Percentiles rank a stretch among this genome's conserved stretches.
phyloP scores from a whole-genome alignment of 371 early-diverging fungal genomes.

The Fennellomyces sp. region DNA sequence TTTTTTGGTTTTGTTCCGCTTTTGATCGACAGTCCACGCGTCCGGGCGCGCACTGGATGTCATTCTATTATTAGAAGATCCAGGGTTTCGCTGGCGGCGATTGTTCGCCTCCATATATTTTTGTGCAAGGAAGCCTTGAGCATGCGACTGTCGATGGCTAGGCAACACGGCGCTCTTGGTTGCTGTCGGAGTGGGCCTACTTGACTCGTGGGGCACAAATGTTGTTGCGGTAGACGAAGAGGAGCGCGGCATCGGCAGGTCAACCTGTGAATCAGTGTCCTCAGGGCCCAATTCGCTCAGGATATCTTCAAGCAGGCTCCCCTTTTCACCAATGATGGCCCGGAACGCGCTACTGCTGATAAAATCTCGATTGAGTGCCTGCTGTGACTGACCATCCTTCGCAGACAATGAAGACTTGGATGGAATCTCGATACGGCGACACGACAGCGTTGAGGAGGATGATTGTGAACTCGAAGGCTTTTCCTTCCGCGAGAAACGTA shows the following conservation, averaged over 20 bases:
- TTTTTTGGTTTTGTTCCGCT: neutral
- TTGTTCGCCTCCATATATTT: neutral
- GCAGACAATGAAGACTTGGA: neutral
- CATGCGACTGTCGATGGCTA: neutral
- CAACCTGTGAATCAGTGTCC: neutral
- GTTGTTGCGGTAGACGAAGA: neutral
- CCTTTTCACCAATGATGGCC: slow-evolving; percentile 1
- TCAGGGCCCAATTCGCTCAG: slow-evolving; percentile 5
- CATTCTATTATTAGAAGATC: slow-evolving; percentile 2
- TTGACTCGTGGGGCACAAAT: neutral
- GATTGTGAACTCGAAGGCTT: neutral
- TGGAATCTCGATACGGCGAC: neutral
- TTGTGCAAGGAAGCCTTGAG: neutral
- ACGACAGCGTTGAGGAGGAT: neutral
- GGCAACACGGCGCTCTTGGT: neutral
- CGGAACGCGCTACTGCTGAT: neutral
- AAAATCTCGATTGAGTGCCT: neutral
- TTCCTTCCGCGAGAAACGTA: slow-evolving; percentile 10
- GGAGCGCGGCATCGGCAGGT: neutral
- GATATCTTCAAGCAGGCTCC: slow-evolving; percentile 9
- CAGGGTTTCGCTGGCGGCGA: neutral
- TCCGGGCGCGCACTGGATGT: neutral
- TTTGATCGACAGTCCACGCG: neutral
- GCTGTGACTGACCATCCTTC: neutral
- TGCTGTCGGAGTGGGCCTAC: neutral